Evolutionary conservation across 2,329 filamentous ascomycete species (phyloP).

Genomic region (Colletotrichum abscissum): DNA sequence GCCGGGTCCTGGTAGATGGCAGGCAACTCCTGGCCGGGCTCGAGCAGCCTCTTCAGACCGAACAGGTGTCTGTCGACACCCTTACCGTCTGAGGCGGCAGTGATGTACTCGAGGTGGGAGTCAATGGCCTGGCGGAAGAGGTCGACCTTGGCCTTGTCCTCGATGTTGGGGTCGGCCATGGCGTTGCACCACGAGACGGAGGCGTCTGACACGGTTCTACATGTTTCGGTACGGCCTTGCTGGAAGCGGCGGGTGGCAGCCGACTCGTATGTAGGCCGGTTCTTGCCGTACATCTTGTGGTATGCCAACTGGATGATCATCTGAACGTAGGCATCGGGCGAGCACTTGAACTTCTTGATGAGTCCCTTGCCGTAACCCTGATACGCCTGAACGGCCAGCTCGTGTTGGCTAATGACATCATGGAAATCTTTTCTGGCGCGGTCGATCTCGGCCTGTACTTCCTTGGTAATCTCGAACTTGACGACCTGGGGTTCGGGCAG

Average conservation of each 20-base stretch:
- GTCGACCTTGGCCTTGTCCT: slow-evolving; percentile 74
- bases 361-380: slow-evolving; percentile 97
- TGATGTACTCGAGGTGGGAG: slow-evolving; percentile 90
- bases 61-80: slow-evolving; percentile 98
- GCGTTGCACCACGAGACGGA: slow-evolving; percentile 90
- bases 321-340: slow-evolving; percentile 96
- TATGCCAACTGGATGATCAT: slow-evolving; percentile 99
- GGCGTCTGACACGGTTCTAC: slow-evolving; percentile 90
- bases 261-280: slow-evolving; percentile 96
- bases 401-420: slow-evolving; percentile 84
- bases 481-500: slow-evolving; percentile 84
- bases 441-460: slow-evolving; percentile 82
- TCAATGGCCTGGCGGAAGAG: slow-evolving; percentile 86
- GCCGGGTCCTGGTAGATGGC: slow-evolving; percentile 89
- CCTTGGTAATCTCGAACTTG: slow-evolving; percentile 80
- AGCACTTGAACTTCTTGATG: slow-evolving; percentile 99
- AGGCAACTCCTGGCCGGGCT: slow-evolving; percentile 83
- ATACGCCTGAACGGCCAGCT: slow-evolving; percentile 94
- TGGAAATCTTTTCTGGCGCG: slow-evolving; percentile 83
- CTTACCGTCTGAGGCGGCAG: slow-evolving; percentile 88
- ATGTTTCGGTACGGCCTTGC: slow-evolving; percentile 95
- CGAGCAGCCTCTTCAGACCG: slow-evolving; percentile 90
- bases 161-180: slow-evolving; percentile 76
- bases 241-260: slow-evolving; percentile 96
- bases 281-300: slow-evolving; percentile 99